Evolutionary conservation across 345 rosid genomes (phyloP).

Genomic region (Aquilaria malaccensis): DNA sequence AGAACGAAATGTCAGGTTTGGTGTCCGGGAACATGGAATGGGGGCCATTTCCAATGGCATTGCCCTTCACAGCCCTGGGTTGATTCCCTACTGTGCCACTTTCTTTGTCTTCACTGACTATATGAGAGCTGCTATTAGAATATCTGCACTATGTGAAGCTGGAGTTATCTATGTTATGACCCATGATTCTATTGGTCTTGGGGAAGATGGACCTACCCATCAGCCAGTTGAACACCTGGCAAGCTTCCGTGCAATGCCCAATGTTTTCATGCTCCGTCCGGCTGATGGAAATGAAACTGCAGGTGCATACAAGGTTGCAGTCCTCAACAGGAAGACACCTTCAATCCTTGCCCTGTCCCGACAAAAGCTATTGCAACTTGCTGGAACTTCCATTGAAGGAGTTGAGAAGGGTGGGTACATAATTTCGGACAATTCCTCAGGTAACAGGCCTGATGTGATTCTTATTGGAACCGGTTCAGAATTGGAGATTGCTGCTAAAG

Average conservation of each 20-base stretch:
- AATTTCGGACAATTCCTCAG: constrained; percentile 55
- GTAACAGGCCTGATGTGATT: constrained; percentile 63
- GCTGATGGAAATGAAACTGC: constrained; percentile 82
- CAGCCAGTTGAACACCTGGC: constrained; percentile 72
- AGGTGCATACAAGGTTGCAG: constrained; percentile 62
- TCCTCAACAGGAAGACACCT: constrained; percentile 46
- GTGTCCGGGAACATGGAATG: constrained; percentile 75
- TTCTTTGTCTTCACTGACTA: constrained; percentile 79
- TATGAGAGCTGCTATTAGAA: constrained; percentile 71
- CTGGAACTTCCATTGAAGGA: constrained; percentile 64
- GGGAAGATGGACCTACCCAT: constrained; percentile 77
- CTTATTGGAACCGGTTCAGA: constrained; percentile 74
- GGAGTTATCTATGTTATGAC: constrained; percentile 73
- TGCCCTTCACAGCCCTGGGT: constrained; percentile 57
- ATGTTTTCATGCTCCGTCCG: constrained; percentile 64
- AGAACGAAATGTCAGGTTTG: constrained; percentile 59
- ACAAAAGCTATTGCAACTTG: constrained; percentile 56
- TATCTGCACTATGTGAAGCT: constrained; percentile 59
- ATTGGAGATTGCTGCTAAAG: constrained; percentile 56
- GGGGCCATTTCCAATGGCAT: constrained; percentile 73
- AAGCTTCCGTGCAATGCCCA: constrained; percentile 80
- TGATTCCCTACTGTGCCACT: constrained; percentile 68
- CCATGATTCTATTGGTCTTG: constrained; percentile 69
- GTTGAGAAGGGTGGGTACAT: constrained; percentile 63
- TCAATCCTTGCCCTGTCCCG: constrained; percentile 59